phyloP scores from a whole-genome alignment of 2,329 filamentous ascomycete genomes.

The Epichloe glyceriae region DNA sequence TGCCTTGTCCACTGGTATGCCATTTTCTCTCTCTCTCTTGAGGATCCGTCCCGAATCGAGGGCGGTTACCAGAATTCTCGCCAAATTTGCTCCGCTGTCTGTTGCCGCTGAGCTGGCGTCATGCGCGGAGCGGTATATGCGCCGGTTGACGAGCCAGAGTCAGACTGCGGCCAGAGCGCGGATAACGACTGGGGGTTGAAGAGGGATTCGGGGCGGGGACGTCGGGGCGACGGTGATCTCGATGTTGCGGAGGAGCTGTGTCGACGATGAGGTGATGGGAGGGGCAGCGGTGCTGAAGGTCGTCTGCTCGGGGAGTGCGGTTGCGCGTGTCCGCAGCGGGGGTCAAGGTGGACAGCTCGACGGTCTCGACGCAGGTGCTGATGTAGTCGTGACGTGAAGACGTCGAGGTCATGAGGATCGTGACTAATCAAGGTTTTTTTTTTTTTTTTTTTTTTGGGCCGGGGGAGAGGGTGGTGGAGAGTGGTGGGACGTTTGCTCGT shows the following conservation, averaged over 20 bases:
- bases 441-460: not conserved
- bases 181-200: no score
- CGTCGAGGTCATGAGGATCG: not conserved
- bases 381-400: not conserved
- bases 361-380: not conserved
- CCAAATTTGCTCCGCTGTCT: constrained; percentile 15
- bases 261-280: not conserved
- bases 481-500: no score
- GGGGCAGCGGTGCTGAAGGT: not conserved
- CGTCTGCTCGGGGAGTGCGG: not conserved
- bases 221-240: not conserved
- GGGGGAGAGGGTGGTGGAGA: no score
- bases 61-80: constrained; percentile 14
- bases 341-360: constrained; percentile 5
- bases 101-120: constrained; percentile 11
- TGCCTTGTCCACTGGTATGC: constrained; percentile 15
- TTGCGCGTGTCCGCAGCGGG: not conserved
- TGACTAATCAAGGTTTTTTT: not conserved
- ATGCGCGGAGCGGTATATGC: constrained; percentile 6
- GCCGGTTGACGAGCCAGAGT: not conserved
- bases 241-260: not conserved
- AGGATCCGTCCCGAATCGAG: no score
- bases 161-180: no score
- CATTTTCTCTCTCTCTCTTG: not conserved
- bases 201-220: not conserved